Base-by-base conservation (phyloP, 2,329 filamentous ascomycete species). In the Neofusicoccum sp. region DNA sequence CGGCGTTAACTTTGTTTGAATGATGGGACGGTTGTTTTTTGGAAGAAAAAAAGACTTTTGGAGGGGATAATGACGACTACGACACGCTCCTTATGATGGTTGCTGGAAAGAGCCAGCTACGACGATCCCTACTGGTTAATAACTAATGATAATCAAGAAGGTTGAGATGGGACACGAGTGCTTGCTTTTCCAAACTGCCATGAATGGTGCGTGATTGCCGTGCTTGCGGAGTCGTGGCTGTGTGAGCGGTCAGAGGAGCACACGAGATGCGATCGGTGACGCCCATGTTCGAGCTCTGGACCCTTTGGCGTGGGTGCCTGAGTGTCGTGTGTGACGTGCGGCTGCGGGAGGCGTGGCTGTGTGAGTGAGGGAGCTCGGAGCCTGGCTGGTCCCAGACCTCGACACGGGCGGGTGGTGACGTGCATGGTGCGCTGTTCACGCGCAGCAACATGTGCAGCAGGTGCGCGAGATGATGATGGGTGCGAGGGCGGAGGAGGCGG, bases 41-140 rank as follows among this genome's bases (percentile, higher is more conserved):
- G 38, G 16, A 16, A n/a, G n/a, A n/a, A 11, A 28, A 56, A 14
- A 34, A 20, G 20, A 20, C 20, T 20, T 2, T 20, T 20, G 20
- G 20, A 20, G 20, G 20, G 45, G 30, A 43, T 56, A 31, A 56
- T 43, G 51, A 24, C 40, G 51, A 28, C 20, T 26, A 43, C 51
- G 51, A 56, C 38, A 56, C 51, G 28, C 38, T 56, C 51, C 16
- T 41, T 56, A 33, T 30, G 51, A 56, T 16, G 40, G 33, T 30
- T 41, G 51, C 38, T 30, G 38, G 38, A 20, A 8, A 20, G 24
- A 20, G 34, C 51, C 9, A 28, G 51, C 51, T 26, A 43, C 28
- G 38, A 56, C 51, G 51, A 56, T 56, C 51, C 38, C 38, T 56
- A 56, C 38, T 33, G 28, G 20, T 20, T 56, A 56, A 56, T 56